phyloP scores from a whole-genome alignment of 257 asterid genomes.

The Prunella vulgaris region DNA sequence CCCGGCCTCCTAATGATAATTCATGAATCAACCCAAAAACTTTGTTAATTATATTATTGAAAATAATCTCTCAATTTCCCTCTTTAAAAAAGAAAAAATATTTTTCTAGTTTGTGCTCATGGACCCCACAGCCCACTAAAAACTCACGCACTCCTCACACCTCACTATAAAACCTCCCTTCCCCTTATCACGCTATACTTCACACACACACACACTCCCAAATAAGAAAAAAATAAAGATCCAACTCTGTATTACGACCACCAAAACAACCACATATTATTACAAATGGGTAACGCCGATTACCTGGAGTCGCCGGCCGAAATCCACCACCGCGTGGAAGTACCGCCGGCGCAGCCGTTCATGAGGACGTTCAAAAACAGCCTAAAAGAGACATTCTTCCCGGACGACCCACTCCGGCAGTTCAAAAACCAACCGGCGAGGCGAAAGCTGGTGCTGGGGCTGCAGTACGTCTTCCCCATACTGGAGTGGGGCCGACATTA shows the following conservation, averaged over 20 bases:
- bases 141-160: neutral
- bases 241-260: neutral
- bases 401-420: constrained; percentile 89
- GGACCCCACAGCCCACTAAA: constrained; percentile 32
- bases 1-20: neutral
- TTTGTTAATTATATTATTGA: too few relatives aligned
- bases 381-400: constrained; percentile 73
- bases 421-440: constrained; percentile 75
- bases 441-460: constrained; percentile 39
- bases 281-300: constrained; percentile 57
- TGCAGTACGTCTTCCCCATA: constrained; percentile 78
- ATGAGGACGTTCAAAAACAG: constrained; percentile 45
- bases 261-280: neutral
- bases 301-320: constrained; percentile 23
- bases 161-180: constrained; percentile 35
- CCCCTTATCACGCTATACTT: neutral
- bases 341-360: constrained; percentile 80
- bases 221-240: neutral
- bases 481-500: constrained; percentile 84
- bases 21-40: neutral
- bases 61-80: neutral
- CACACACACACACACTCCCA: neutral
- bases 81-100: neutral
- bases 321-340: constrained; percentile 39
- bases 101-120: neutral